Evolutionary conservation across 495 filamentous ascomycete species (phyloP), one percentile per base, ranked within the genome.

Genomic region (Elasticomyces elasticus): DNA sequence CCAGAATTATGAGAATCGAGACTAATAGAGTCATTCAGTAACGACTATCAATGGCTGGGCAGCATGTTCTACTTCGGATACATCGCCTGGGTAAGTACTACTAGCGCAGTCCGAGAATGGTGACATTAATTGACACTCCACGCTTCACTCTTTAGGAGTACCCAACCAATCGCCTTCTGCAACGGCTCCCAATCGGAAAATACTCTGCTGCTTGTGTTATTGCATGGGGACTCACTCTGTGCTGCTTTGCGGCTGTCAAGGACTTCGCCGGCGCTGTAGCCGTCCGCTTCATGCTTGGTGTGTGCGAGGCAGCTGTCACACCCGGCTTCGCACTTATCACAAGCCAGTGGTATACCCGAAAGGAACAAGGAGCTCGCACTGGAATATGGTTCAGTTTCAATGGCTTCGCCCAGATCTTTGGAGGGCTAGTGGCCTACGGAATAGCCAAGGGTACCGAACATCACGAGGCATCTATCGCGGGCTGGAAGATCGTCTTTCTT

Each of bases 401-500:
- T 58, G 75, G 72, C 1, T 69, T 71, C 30, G 77, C 72, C 3
- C 70, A 73, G 20, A 69, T 74, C 23, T 64, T 76, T 26, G 75
- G 74, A 27, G 81, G 83, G 19, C 58, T 78, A 19, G 66, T 85
- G 0, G 80, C 82, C 6, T 85, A 84, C 58, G 81, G 79, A 25
- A 83, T 86, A 54, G 79, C 82, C 10, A 69, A 71, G 13, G 80
- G 80, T n/a, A 74, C 72, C 0, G 62, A 67, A 17, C 67, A 69
- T 20, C 67, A 81, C 50, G 78, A 76, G 6, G 71, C 79, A 0
- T 44, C 70, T 15, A 76, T 85, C 56, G 76, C 74, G 30, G 71
- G 78, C 1, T 85, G 82, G 82, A 82, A 83, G 67, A 79, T 85
- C 35, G 67, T 85, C 3, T 87, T 86, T 66, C 74, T 87, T 1